These are phyloP conservation scores for Yamadazyma sp. DNA, from an alignment of 1,139 yeast genomes.

Conservation along the genomic window DNA sequence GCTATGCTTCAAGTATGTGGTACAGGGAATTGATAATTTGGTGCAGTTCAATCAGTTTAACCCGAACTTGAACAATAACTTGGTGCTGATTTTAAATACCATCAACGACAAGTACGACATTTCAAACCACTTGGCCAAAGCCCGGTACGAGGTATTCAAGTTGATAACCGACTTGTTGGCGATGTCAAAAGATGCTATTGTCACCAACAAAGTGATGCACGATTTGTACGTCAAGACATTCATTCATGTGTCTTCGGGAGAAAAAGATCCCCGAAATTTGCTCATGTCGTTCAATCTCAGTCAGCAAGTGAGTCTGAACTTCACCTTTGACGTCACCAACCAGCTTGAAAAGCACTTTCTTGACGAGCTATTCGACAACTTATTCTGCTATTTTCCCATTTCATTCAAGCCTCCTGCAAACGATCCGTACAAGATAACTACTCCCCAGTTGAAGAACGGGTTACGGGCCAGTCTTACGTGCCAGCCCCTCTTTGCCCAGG, in stretches of 20 bases:
- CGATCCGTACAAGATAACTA: slow-evolving; percentile 84
- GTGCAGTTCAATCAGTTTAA: slow-evolving; percentile 47
- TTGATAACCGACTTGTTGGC: slow-evolving; percentile 40
- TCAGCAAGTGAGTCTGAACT: slow-evolving; percentile 42
- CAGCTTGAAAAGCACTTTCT: slow-evolving; percentile 40
- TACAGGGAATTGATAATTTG: slow-evolving; percentile 56
- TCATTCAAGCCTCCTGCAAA: slow-evolving; percentile 91
- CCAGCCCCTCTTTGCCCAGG: slow-evolving; percentile 65
- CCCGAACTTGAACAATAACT: slow-evolving; percentile 23
- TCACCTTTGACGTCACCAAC: slow-evolving; percentile 36
- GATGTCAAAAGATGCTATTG: slow-evolving; percentile 15
- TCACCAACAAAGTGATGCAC: slow-evolving; percentile 17
- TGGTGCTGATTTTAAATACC: slow-evolving; percentile 36
- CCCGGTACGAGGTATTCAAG: slow-evolving; percentile 60
- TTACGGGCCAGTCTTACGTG: slow-evolving; percentile 64
- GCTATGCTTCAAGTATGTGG: slow-evolving; percentile 50
- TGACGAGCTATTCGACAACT: slow-evolving; percentile 73
- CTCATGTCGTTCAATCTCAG: slow-evolving; percentile 67
- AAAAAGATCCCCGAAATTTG: slow-evolving; percentile 90
- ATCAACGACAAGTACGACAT: slow-evolving; percentile 56
- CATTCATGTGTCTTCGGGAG: slow-evolving; percentile 74
- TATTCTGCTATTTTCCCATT: slow-evolving; percentile 95
- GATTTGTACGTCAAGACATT: slow-evolving; percentile 55
- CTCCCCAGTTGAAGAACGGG: slow-evolving; percentile 63
- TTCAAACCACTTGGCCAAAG: slow-evolving; percentile 60